Conservation (phyloP, 805 yeast species). For the Nakazawaea laoshanensis region DNA sequence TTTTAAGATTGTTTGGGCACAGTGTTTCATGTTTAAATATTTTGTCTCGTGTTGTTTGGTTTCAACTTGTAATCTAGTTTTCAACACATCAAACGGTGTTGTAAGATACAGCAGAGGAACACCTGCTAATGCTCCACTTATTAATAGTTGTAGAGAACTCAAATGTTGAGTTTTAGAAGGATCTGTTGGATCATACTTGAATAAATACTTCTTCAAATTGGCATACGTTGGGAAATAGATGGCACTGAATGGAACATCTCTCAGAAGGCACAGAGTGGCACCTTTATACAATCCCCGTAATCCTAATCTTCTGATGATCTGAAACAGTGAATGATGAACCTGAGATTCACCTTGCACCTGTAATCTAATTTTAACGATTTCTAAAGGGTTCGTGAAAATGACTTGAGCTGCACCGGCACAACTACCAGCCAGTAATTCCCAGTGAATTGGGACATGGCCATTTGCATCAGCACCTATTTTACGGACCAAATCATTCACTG, state of each 20-base stretch:
- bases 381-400: constrained; percentile 90
- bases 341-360: constrained; percentile 80
- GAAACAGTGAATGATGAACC: constrained; percentile 42
- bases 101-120: constrained; percentile 96
- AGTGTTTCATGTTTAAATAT: constrained; percentile 72
- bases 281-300: constrained; percentile 85
- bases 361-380: constrained; percentile 87
- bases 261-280: constrained; percentile 78
- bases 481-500: constrained; percentile 86
- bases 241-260: constrained; percentile 96
- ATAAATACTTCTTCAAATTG: constrained; percentile 74
- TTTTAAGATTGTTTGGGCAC: constrained; percentile 59
- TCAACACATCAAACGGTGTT: constrained; percentile 94
- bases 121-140: constrained; percentile 93
- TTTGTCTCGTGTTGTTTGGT: constrained; percentile 67
- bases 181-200: constrained; percentile 72
- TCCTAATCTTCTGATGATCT: constrained; percentile 74
- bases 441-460: constrained; percentile 39
- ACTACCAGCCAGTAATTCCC: constrained; percentile 86
- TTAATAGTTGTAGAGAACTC: constrained; percentile 74
- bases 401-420: constrained; percentile 97
- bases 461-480: constrained; percentile 49
- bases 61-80: constrained; percentile 88
- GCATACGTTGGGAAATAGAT: constrained; percentile 97
- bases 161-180: constrained; percentile 50